A percentile compares a stretch with the other conserved stretches of the same genome.
phyloP scores from a whole-genome alignment of 176 grass and related monocot genomes.

The Triticum urartu region DNA sequence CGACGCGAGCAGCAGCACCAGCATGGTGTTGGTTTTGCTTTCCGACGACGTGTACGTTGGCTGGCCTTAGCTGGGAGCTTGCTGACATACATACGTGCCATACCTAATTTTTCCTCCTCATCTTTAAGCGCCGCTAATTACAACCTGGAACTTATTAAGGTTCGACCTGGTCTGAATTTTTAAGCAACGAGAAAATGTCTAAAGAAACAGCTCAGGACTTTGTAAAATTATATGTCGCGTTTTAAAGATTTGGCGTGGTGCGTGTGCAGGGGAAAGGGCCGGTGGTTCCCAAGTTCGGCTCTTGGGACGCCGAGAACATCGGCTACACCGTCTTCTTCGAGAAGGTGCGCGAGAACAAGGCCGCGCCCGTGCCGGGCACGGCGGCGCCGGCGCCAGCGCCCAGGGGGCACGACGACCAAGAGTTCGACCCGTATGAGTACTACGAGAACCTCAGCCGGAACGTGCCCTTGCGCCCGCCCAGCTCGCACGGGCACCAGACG shows the following conservation, averaged over 20 bases:
- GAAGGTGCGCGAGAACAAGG: constrained; percentile 68
- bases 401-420: constrained; percentile 4
- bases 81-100: neutral
- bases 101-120: neutral
- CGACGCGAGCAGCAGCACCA: neutral
- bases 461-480: constrained; percentile 18
- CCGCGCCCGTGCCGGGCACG: neutral
- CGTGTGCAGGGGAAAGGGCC: constrained; percentile 31
- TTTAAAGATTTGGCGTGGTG: neutral
- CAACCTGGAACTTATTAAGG: neutral
- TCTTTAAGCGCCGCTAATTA: neutral
- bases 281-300: constrained; percentile 63
- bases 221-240: neutral
- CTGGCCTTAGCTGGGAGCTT: neutral
- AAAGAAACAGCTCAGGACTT: no score
- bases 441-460: constrained; percentile 42
- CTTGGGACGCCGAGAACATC: constrained; percentile 76
- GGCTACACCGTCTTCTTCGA: constrained; percentile 88
- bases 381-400: neutral
- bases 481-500: neutral
- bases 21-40: neutral
- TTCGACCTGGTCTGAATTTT: neutral
- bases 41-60: neutral
- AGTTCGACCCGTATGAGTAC: constrained; percentile 47
- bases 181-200: neutral